phyloP scores from a whole-genome alignment of 495 filamentous ascomycete genomes.

The Pseudoneurospora amorphoporcata region DNA sequence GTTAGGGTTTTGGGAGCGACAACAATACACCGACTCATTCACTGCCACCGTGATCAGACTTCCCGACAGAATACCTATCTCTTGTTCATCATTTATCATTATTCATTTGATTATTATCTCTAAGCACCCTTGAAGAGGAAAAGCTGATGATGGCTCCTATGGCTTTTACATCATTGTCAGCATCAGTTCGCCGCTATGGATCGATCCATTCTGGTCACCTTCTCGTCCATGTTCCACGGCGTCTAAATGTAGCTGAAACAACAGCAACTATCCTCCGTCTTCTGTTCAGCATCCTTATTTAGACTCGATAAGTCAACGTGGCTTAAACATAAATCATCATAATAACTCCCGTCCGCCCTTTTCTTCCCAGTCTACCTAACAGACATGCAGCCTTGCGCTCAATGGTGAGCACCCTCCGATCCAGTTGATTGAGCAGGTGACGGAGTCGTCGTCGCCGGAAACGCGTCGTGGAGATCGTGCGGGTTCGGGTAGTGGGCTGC shows the following conservation, averaged over 20 bases:
- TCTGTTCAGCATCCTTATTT: not conserved
- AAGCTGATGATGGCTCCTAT: not conserved
- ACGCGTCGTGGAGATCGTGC: slow-evolving; percentile 3
- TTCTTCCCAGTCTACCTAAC: not conserved
- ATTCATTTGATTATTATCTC: not conserved
- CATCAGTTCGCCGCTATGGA: not conserved
- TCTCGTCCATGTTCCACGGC: not conserved
- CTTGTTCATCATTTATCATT: not conserved
- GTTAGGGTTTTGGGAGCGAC: not conserved
- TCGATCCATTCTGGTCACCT: not conserved
- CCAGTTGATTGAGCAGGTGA: not conserved
- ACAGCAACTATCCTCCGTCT: not conserved
- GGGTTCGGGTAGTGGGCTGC: slow-evolving; percentile 55
- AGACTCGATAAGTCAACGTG: not conserved
- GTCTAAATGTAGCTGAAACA: not conserved
- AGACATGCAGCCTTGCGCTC: not conserved
- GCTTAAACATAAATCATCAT: not conserved
- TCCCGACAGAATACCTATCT: not conserved
- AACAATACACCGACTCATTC: not conserved
- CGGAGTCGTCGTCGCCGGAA: not conserved
- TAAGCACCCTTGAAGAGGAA: not conserved
- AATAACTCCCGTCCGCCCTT: not conserved
- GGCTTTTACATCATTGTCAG: not conserved
- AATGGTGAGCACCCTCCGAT: not conserved
- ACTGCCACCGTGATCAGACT: not conserved